Conservation (phyloP, 192 early-diverging fungal genomes). For the Jimgerdemannia flammicorona region DNA sequence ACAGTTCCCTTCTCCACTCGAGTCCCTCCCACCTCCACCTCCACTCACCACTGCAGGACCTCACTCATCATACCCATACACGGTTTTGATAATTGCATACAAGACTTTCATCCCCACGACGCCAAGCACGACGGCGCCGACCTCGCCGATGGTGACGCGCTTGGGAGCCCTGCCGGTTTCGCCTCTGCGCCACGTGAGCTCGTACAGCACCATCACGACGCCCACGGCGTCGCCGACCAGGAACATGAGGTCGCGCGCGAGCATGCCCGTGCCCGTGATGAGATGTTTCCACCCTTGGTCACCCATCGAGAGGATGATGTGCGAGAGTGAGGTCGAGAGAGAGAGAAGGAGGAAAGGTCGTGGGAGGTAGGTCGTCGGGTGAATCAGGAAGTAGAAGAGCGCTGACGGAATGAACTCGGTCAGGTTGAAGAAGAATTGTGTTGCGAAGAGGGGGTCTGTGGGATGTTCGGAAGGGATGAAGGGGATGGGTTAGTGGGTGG, state of each 20-base stretch:
- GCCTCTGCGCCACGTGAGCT: not conserved
- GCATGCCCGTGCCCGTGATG: constrained; percentile 1
- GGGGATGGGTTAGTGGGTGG: not conserved
- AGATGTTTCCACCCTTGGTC: constrained; percentile 18
- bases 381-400: constrained; percentile 4
- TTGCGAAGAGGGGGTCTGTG: not conserved
- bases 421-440: constrained; percentile 14
- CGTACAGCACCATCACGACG: not conserved
- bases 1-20: too few species aligned
- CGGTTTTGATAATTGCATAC: not conserved
- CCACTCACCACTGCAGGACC: too few species aligned
- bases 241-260: constrained; percentile 9
- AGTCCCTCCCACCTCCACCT: too few species aligned
- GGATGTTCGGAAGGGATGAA: not conserved
- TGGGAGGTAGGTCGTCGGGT: not conserved
- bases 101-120: not conserved
- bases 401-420: constrained; percentile 12
- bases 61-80: not conserved
- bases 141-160: not conserved
- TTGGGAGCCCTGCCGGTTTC: not conserved
- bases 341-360: not conserved
- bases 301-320: constrained; percentile 10
- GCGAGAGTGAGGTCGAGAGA: constrained; percentile 1
- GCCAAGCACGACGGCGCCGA: not conserved
- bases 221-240: not conserved